These are phyloP conservation scores for Fusarium mundagurra DNA, from an alignment of 2,329 filamentous ascomycete genomes.

Conservation along the genomic window DNA sequence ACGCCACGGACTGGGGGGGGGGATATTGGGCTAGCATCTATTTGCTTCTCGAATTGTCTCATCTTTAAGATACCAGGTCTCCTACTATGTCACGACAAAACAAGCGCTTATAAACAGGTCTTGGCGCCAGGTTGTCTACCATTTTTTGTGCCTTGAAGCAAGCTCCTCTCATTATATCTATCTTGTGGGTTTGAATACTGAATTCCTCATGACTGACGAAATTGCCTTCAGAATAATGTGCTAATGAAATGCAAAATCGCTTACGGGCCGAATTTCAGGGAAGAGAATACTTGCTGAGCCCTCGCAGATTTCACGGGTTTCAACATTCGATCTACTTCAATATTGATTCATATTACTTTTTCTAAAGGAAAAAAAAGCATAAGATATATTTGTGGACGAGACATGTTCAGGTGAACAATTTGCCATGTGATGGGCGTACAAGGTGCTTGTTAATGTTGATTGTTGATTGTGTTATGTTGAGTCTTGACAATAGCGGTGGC, in stretches of 20 bases:
- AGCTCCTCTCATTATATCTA: slow-evolving; percentile 8
- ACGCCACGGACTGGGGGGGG: slow-evolving; percentile 1
- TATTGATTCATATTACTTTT: not conserved
- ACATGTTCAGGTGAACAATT: not conserved
- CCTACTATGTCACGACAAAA: slow-evolving; percentile 30
- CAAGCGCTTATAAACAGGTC: slow-evolving; percentile 21
- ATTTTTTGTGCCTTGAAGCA: slow-evolving; percentile 26
- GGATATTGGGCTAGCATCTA: slow-evolving; percentile 13
- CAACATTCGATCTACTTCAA: not conserved
- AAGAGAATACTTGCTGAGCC: slow-evolving; percentile 19
- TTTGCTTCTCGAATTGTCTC: slow-evolving; percentile 8
- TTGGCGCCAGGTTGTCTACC: slow-evolving; percentile 10
- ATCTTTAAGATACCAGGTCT: slow-evolving; percentile 36
- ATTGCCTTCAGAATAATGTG: slow-evolving; percentile 3
- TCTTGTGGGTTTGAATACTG: slow-evolving; percentile 35
- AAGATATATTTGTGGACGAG: not conserved
- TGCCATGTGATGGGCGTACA: not conserved
- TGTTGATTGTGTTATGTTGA: not conserved
- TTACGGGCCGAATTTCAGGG: not conserved
- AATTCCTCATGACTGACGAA: slow-evolving; percentile 26
- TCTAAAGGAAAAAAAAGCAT: not conserved
- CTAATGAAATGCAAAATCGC: slow-evolving; percentile 10
- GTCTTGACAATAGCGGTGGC: not conserved
- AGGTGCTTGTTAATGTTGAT: not conserved
- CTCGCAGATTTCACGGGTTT: slow-evolving; percentile 4